Conservation (phyloP, 805 yeast genomes). For the Hanseniaspora jakobsenii region DNA sequence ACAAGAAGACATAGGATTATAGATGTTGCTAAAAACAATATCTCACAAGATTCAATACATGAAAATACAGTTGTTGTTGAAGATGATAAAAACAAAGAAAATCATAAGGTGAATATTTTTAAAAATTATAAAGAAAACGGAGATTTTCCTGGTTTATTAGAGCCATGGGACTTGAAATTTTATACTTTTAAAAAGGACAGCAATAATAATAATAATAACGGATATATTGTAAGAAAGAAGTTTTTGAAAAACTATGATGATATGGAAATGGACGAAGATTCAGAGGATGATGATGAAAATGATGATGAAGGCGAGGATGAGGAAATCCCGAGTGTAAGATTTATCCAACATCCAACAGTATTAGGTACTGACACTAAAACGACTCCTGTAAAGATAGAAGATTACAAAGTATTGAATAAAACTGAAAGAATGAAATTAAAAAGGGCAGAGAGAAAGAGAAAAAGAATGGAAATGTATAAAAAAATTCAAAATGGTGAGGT, state of each 20-base stretch:
- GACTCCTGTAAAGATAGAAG: neutral
- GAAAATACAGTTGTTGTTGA: too few species aligned
- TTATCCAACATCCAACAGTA: constrained; percentile 79
- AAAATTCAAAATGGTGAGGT: constrained; percentile 67
- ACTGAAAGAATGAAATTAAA: constrained; percentile 64
- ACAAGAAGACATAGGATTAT: too few species aligned
- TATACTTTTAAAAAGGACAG: too few species aligned
- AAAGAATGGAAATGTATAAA: constrained; percentile 61
- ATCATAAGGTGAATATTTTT: too few species aligned
- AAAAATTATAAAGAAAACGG: constrained; percentile 33
- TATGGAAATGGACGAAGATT: constrained; percentile 17
- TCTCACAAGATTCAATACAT: too few species aligned
- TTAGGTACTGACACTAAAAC: too few species aligned
- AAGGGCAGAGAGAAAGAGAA: constrained; percentile 51
- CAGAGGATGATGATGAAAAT: constrained; percentile 24
- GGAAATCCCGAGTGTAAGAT: constrained; percentile 44
- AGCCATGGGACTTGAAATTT: constrained; percentile 82
- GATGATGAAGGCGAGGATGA: constrained; percentile 25
- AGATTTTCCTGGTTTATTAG: too few species aligned
- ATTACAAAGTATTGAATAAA: constrained; percentile 33
- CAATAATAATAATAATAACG: too few species aligned
- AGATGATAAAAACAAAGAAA: too few species aligned
- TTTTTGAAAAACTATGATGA: constrained; percentile 28
- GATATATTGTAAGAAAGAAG: constrained; percentile 31
- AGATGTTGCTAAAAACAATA: too few species aligned